Base-by-base conservation (phyloP, 805 yeast species). In the Kluyveromyces starmeri region DNA sequence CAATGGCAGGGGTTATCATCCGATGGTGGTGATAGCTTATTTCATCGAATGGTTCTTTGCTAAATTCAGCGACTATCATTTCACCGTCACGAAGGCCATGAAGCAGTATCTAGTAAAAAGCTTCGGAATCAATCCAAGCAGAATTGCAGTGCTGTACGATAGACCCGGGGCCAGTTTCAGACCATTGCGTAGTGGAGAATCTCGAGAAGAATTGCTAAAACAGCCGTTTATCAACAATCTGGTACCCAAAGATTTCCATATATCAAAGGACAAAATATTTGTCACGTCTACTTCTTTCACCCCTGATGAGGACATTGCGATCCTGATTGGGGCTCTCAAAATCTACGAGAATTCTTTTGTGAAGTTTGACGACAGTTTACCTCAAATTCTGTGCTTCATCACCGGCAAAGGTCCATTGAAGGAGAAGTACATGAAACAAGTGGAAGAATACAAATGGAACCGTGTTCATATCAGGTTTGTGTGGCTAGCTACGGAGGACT, bases 391-490 rank as follows among this genome's bases (percentile, higher is more conserved):
- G 24, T 71, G 85, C 35, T 59, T 92, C n/a, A 79, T 92, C n/a
- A 92, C 99, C 0, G 99, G 99, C 0, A 89, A 88, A 54, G 99
- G 99, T 0, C 97, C 97, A 0, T 54, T 82, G 58, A 75, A 75
- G 44, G 55, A 59, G 2, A 60, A 70, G 14, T 81, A 78, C 46
- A 51, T 71, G 19, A 39, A 49, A 2, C 53, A 63, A 16, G 80
- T 82, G 2, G 47, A 61, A n/a, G 46, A 53, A 7, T 65, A 71
- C 26, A 39, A 55, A 13, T 64, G 74, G 53, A 44, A 61, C 2
- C 66, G 70, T 25, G 72, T 86, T 5, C 49, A 66, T 1, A 64
- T 92, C 5, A 68, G 68, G 36, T 71, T 78, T 20, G 77, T 71
- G 0, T 92, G 98, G 97, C 64, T 92, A 15, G 50, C 78, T 0